phyloP scores from a whole-genome alignment of 73 alveolate species.

The Durusdinium trenchii region DNA sequence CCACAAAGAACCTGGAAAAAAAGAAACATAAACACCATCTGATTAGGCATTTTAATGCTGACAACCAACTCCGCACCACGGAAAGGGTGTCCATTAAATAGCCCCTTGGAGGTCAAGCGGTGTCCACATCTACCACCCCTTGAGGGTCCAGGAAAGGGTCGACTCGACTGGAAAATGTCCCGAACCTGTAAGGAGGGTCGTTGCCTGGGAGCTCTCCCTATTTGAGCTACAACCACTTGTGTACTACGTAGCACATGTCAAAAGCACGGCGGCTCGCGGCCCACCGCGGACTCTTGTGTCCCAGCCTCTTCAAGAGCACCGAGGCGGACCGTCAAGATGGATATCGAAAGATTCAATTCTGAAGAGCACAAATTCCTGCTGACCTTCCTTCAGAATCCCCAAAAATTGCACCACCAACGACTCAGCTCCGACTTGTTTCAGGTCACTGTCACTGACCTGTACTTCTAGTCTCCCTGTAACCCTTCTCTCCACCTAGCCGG shows the following conservation, averaged over 20 bases:
- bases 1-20: not conserved
- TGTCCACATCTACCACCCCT: not conserved
- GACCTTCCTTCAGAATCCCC: not conserved
- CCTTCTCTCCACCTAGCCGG: not conserved
- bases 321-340: not conserved
- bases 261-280: not conserved
- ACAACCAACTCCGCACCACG: too few relatives aligned
- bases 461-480: not conserved
- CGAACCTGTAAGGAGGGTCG: too few relatives aligned
- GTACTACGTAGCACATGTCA: too few relatives aligned
- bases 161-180: too few relatives aligned
- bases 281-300: not conserved
- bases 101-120: not conserved
- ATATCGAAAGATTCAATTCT: not conserved
- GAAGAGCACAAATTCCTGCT: too few relatives aligned
- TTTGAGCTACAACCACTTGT: too few relatives aligned
- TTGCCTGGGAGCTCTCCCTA: too few relatives aligned
- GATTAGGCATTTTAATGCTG: not conserved
- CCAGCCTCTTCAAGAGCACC: not conserved
- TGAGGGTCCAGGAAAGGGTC: too few relatives aligned
- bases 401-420: too few relatives aligned
- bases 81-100: not conserved
- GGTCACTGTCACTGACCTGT: not conserved
- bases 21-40: not conserved
- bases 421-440: too few relatives aligned